Base-by-base conservation (phyloP, 306 rosid genomes). In the Trifolium subterraneum region DNA sequence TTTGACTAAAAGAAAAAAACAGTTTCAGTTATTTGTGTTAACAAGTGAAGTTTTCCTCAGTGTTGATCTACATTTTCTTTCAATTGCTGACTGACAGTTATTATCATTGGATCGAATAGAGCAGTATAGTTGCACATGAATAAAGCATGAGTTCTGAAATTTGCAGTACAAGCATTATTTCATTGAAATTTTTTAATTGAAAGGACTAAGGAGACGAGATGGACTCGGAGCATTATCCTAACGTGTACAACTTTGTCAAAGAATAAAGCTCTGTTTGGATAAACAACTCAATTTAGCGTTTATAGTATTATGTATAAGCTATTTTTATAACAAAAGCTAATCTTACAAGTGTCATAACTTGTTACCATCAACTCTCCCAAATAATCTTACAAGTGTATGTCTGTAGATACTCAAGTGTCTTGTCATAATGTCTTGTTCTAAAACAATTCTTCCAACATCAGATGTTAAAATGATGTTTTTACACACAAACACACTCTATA, bases 31-130 rank as follows among this genome's bases (percentile, higher is more conserved):
- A 52, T 39, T 60, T 19, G 15, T 58, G 18, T 56, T 22, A 13
- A 58, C 52, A 70, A 62, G 59, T 7, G 16, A 47, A 47, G 39
- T 8, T 35, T 36, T 8, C 10, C 39, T 36, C 39, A 8, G 39
- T 6, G 39, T 35, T 7, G 7, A 33, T 35, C 5, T 31, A 31
- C 5, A 13, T 10, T 52, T 54, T 44, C 38, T 80, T 55, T 51
- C 54, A 19, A 10, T 25, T 74, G 19, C 61, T 51, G 62, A 52
- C 55, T 60, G 29, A 23, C 35, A 54, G 9, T 44, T 31, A 73
- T 63, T 22, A 75, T 48, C 68, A 41, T 64, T 41, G 29, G 31
- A 58, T 62, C 63, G 68, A 39, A 54, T 55, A 52, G 29, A 8
- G 33, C 61, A 38, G 27, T 33, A 18, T 67, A 19, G 71, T 73